Conservation (phyloP, 169 alveolate genomes). For the Plasmodium blacklocki region DNA sequence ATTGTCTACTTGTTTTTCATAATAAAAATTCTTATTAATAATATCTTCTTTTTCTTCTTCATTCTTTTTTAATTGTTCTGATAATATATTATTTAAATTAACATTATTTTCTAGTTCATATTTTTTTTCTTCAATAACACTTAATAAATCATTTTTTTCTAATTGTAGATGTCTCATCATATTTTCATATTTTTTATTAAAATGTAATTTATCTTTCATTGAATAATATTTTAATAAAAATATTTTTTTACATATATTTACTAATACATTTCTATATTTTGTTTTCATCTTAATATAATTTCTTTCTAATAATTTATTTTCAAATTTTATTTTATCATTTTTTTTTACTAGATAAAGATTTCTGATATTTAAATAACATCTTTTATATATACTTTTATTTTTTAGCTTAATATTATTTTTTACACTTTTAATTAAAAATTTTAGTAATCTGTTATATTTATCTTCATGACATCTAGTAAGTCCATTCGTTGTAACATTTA, state of each 20-base stretch:
- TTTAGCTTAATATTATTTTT: conserved; percentile 40
- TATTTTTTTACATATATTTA: conserved; percentile 42
- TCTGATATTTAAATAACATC: conserved; percentile 47
- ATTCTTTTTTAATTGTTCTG: conserved; percentile 38
- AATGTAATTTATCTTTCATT: conserved; percentile 32
- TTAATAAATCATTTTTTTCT: conserved; percentile 49
- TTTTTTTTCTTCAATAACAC: conserved; percentile 46
- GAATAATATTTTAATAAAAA: conserved; percentile 46
- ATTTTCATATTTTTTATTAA: conserved; percentile 51
- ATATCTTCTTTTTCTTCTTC: conserved; percentile 50
- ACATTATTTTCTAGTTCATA: conserved; percentile 44
- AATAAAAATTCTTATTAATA: conserved; percentile 1
- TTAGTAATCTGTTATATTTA: conserved; percentile 31
- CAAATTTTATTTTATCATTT: conserved; percentile 57
- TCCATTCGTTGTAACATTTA: neutral
- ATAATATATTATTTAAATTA: conserved; percentile 31
- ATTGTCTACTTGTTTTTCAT: conserved; percentile 31
- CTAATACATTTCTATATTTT: conserved; percentile 47
- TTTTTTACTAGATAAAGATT: conserved; percentile 48
- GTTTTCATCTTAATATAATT: conserved; percentile 21
- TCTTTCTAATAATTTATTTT: conserved; percentile 36
- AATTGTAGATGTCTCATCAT: conserved; percentile 68
- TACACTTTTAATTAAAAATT: conserved; percentile 38
- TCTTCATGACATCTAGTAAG: neutral
- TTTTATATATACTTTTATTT: conserved; percentile 32